Evolutionary conservation across 2,329 filamentous ascomycete species (phyloP), one percentile per base, ranked within the genome.

Genomic region (Aureobasidium sp.): DNA sequence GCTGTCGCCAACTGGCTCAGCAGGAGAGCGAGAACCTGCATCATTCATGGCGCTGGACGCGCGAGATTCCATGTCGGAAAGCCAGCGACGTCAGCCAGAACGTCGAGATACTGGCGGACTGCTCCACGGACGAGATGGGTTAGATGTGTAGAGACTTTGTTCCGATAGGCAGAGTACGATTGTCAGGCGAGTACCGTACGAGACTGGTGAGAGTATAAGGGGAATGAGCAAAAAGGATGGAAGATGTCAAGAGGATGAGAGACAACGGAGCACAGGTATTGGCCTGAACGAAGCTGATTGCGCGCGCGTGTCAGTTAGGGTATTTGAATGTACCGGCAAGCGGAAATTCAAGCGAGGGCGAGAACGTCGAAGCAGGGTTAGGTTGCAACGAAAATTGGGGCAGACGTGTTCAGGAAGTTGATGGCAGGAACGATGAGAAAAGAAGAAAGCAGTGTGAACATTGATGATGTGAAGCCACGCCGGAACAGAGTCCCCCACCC

Each of bases 251-350:
- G 35, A 47, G 21, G n/a, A 15, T 15, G 53, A 45, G 29, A 58
- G 55, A 58, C 55, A 58, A 49, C 55, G 55, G 55, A 58, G 55
- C 55, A 58, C 55, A 43, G 55, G 43, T 58, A 58, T 27, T 47
- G 43, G 54, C 25, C 38, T 38, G 53, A 57, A 33, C 53, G 38
- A 57, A 45, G 23, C 38, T 57, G 53, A 29, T 57, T 45, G 40
- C 54, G 54, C 42, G 55, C 43, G 43, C 55, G 42, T 57, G 40
- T 55, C 51, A 55, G 51, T 57, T 45, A 45, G 50, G 50, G 50
- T 54, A 54, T 54, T 43, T 57, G 42, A 35, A 35, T 35, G 55
- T 58, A 58, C 55, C 29, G 43, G 33, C 29, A 49, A 47, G 54
- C 54, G 42, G 54, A 57, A 57, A 58, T 47, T 33, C 55, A 49